Evolutionary conservation across 331 rosid genomes (phyloP), one percentile per base, ranked within the genome.

Genomic region (Pyracantha coccinea): DNA sequence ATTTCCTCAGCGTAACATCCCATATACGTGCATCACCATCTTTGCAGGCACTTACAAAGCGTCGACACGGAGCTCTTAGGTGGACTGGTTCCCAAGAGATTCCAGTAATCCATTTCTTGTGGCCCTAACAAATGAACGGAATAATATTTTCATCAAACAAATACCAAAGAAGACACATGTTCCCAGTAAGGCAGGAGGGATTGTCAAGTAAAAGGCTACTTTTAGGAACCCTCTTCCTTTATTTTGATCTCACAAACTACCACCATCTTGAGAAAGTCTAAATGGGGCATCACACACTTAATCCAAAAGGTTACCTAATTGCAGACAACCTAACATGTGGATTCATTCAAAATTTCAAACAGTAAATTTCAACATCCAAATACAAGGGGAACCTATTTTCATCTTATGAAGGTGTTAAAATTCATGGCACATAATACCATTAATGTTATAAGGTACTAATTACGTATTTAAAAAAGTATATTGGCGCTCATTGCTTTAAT

Each of bases 11-110:
- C 16, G 88, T 64, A 71, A 90, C 32, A 78, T 94, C 99, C 99
- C 99, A 94, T 72, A 92, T 84, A 55, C 99, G 96, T 78, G 99
- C 99, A 82, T 88, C 97, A 65, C 99, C 99, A 84, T 94, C 99
- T 84, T 92, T 92, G 85, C 99, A 84, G 74, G 99, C 92, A 86
- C 97, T 92, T 31, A 92, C 97, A 86, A 94, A 92, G 57, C 97
- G 97, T 66, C 96, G 95, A 66, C 97, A 87, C 29, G 97, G 97
- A 85, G 96, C 85, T 78, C 44, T 90, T 41, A 94, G 82, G 84
- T 94, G 99, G 80, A 84, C 77, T 5, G 99, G 99, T 82, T 94
- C 99, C 99, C 99, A 94, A 21, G 97, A 85, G 81, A 94, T 81
- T 53, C 99, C 99, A 59, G 96, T 91, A 75, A 94, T 92, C 93